A percentile compares a stretch with the other conserved stretches of the same genome.
Evolutionary conservation across 169 alveolate species (phyloP).

Genomic region (Babesia ovata): DNA sequence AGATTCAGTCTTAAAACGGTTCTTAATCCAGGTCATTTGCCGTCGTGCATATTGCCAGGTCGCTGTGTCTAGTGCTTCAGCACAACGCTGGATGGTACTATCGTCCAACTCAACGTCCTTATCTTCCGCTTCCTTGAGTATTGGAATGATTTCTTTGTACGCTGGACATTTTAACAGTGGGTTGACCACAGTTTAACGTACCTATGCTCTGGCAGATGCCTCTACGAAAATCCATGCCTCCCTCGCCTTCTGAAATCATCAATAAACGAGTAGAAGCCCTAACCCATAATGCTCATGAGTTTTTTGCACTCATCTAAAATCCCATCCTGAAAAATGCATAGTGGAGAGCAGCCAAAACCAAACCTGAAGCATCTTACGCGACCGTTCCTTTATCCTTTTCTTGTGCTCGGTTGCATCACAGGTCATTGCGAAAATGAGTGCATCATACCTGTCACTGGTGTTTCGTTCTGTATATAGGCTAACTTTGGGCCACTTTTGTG

Average conservation of each 20-base stretch:
- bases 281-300: slow-evolving; percentile 31
- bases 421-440: slow-evolving; percentile 43
- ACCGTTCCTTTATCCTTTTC: slow-evolving; percentile 33
- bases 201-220: slow-evolving; percentile 61
- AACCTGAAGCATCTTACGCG: slow-evolving; percentile 56
- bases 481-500: slow-evolving; percentile 42
- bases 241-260: slow-evolving; percentile 44
- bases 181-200: not conserved
- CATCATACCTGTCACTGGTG: slow-evolving; percentile 45
- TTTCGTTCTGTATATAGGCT: slow-evolving; percentile 17
- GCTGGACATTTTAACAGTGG: slow-evolving; percentile 56
- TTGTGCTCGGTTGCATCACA: slow-evolving; percentile 60
- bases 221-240: slow-evolving; percentile 41
- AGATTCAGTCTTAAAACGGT: slow-evolving; percentile 54
- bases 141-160: slow-evolving; percentile 73
- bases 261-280: not conserved
- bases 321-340: slow-evolving; percentile 34
- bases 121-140: slow-evolving; percentile 46
- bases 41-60: slow-evolving; percentile 74
- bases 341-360: not conserved
- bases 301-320: slow-evolving; percentile 45
- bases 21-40: slow-evolving; percentile 77
- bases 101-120: slow-evolving; percentile 13
- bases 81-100: slow-evolving; percentile 47
- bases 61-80: slow-evolving; percentile 60